A percentile compares a stretch with the other conserved stretches of the same genome.
Conservation (phyloP, 345 rosid genomes). For the Hibiscus syriacus region DNA sequence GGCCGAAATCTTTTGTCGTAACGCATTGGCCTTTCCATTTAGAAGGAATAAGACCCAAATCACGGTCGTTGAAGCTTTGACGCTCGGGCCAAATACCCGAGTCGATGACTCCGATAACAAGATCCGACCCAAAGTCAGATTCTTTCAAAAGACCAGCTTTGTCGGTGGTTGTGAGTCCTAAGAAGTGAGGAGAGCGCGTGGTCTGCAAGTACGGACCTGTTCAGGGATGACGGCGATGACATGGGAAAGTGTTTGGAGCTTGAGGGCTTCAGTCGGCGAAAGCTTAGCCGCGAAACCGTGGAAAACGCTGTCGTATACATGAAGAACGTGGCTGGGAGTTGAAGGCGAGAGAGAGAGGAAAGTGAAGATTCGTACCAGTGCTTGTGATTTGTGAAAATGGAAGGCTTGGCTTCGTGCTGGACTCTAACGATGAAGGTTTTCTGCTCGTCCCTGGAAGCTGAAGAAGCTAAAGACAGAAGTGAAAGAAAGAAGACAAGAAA, state of each 20-base stretch:
- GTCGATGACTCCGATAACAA: slow-evolving; percentile 80
- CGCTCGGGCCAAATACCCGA: slow-evolving; percentile 94
- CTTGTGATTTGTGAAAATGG: slow-evolving; percentile 69
- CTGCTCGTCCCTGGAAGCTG: slow-evolving; percentile 20
- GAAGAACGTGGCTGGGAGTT: slow-evolving; percentile 36
- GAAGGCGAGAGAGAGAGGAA: slow-evolving; percentile 28
- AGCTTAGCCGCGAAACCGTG: slow-evolving; percentile 85
- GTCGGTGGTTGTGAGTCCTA: slow-evolving; percentile 65
- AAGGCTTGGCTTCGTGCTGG: slow-evolving; percentile 60
- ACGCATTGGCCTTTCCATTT: slow-evolving; percentile 80
- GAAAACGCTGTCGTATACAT: slow-evolving; percentile 83
- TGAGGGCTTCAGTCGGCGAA: slow-evolving; percentile 36
- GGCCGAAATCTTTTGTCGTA: slow-evolving; percentile 28
- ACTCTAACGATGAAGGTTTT: slow-evolving; percentile 54
- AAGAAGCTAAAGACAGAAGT: slow-evolving; percentile 18
- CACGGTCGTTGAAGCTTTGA: slow-evolving; percentile 73
- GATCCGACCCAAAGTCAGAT: slow-evolving; percentile 94
- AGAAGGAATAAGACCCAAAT: slow-evolving; percentile 59
- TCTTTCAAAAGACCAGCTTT: slow-evolving; percentile 69
- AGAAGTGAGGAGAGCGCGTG: slow-evolving; percentile 89
- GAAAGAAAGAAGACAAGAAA: slow-evolving; percentile 20
- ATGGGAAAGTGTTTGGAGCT: slow-evolving; percentile 39
- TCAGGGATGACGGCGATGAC: slow-evolving; percentile 67
- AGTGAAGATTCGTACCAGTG: slow-evolving; percentile 77
- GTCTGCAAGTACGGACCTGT: slow-evolving; percentile 66